Percentiles rank a stretch among this genome's conserved stretches.
phyloP scores from a whole-genome alignment of 768 basidiomycete genomes.

The Suillus cothurnatus region DNA sequence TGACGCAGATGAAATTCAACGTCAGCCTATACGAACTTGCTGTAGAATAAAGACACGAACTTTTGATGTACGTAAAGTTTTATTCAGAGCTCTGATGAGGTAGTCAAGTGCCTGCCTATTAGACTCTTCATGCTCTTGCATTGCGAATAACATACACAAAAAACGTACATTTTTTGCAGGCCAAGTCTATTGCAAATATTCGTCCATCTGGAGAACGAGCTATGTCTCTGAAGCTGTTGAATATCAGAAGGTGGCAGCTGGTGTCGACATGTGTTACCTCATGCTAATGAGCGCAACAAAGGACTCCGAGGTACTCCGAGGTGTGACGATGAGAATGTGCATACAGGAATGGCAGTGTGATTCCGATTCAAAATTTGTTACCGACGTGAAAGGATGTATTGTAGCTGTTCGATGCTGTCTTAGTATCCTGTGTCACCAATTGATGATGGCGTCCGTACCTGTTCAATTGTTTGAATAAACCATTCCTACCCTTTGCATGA shows the following conservation, averaged over 20 bases:
- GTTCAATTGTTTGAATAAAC: no score
- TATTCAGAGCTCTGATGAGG: neutral
- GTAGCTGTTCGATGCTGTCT: neutral
- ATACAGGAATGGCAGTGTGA: neutral
- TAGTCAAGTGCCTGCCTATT: neutral
- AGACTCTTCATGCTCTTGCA: neutral
- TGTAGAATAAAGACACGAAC: neutral
- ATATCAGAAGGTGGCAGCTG: neutral
- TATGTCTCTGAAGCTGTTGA: neutral
- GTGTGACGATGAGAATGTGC: neutral
- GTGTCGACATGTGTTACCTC: neutral
- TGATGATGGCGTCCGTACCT: no score
- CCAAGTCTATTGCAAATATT: neutral
- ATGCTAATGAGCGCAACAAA: neutral
- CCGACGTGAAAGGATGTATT: neutral
- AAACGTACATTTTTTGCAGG: neutral
- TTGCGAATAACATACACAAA: neutral
- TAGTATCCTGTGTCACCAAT: no score
- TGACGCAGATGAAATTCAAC: neutral
- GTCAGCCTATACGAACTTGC: neutral
- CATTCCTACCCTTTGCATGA: no score
- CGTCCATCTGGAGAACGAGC: neutral
- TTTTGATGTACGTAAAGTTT: neutral
- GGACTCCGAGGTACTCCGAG: neutral
- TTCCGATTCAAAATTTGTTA: no score